Conservation (phyloP, 495 filamentous ascomycete genomes). For the Lophiostoma macrostomum region DNA sequence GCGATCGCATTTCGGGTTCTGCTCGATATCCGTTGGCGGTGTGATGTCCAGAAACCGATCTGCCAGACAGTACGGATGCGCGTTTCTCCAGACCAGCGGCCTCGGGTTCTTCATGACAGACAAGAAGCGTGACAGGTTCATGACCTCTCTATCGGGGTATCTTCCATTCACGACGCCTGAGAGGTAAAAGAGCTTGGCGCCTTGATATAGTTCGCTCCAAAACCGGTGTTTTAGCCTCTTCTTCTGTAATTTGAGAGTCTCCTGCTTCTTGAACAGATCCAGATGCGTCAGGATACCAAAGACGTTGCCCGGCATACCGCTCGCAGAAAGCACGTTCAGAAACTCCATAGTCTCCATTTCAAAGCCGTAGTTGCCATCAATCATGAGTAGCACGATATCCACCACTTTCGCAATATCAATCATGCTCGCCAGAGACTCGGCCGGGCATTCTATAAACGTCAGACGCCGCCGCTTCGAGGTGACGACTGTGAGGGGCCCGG, state of each 20-base stretch:
- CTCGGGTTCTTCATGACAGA: slow-evolving; percentile 98
- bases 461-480: slow-evolving; percentile 89
- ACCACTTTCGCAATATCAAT: slow-evolving; percentile 95
- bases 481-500: slow-evolving; percentile 89
- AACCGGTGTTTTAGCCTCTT: slow-evolving; percentile 93
- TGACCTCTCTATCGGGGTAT: slow-evolving; percentile 93
- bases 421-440: slow-evolving; percentile 87
- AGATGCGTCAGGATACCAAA: slow-evolving; percentile 96
- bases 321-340: slow-evolving; percentile 80
- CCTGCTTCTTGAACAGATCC: slow-evolving; percentile 90
- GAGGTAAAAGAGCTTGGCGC: slow-evolving; percentile 93
- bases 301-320: slow-evolving; percentile 96
- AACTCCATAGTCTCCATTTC: slow-evolving; percentile 99
- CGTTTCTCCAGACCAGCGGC: slow-evolving; percentile 93
- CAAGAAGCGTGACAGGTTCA: slow-evolving; percentile 90
- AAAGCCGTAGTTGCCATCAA: slow-evolving; percentile 96
- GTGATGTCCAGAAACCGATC: slow-evolving; percentile 95
- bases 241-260: slow-evolving; percentile 82
- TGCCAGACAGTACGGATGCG: slow-evolving; percentile 87
- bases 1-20: slow-evolving; percentile 82
- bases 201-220: slow-evolving; percentile 95
- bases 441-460: slow-evolving; percentile 94
- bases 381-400: slow-evolving; percentile 94
- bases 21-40: slow-evolving; percentile 83
- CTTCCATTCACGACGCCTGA: slow-evolving; percentile 93